phyloP scores from a whole-genome alignment of 768 basidiomycete genomes.

The Mycena venus region DNA sequence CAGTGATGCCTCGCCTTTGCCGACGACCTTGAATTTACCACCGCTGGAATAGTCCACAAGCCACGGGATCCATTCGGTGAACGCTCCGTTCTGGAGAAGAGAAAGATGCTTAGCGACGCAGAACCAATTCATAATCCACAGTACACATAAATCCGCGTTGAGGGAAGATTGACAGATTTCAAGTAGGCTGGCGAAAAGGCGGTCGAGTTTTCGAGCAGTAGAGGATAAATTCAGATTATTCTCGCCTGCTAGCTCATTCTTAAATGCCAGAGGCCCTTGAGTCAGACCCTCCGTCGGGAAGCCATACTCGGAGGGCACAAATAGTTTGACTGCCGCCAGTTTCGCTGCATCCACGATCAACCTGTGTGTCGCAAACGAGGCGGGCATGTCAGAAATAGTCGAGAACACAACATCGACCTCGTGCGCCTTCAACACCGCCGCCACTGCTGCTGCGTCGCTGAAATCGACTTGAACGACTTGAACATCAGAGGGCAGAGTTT shows the following conservation, averaged over 20 bases:
- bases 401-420: neutral
- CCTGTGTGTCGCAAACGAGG: neutral
- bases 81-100: neutral
- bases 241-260: neutral
- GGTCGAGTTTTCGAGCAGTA: neutral
- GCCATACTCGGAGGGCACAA: neutral
- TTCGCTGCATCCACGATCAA: neutral
- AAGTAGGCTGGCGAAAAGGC: neutral
- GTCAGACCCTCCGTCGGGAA: neutral
- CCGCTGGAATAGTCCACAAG: neutral
- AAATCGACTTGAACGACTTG: constrained; percentile 44
- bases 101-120: no score
- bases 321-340: neutral
- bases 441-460: constrained; percentile 37
- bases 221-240: neutral
- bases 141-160: neutral
- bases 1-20: neutral
- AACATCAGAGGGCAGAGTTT: constrained; percentile 34
- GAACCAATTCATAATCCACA: neutral
- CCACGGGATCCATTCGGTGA: neutral
- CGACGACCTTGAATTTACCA: neutral
- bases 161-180: neutral
- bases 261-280: no score
- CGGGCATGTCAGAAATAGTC: neutral
- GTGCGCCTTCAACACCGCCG: constrained; percentile 35